A percentile compares a stretch with the other conserved stretches of the same genome.
phyloP scores from a whole-genome alignment of 139 green algal genomes.

The Ulvella scutata region DNA sequence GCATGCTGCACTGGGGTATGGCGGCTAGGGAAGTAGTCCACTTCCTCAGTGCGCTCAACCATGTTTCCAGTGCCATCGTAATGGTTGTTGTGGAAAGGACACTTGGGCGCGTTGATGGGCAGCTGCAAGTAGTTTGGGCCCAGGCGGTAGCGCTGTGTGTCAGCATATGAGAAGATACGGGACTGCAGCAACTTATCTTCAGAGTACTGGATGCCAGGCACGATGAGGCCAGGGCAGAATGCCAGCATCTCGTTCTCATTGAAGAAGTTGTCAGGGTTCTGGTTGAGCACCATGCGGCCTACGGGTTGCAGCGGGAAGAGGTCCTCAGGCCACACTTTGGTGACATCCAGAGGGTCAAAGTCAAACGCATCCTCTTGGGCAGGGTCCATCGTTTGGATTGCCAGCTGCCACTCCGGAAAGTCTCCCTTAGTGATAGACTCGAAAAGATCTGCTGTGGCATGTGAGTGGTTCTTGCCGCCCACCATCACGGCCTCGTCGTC shows the following conservation, averaged over 20 bases:
- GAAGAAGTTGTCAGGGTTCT: conserved; percentile 75
- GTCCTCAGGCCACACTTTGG: conserved; percentile 66
- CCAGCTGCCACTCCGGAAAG: conserved; percentile 88
- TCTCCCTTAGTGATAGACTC: conserved; percentile 76
- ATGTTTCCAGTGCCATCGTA: conserved; percentile 97
- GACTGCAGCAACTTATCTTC: conserved; percentile 96
- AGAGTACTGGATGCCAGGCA: conserved; percentile 73
- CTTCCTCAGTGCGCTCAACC: conserved; percentile 78
- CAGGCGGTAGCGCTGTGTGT: conserved; percentile 83
- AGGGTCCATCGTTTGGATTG: conserved; percentile 84
- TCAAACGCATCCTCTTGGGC: conserved; percentile 53
- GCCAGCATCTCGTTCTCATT: conserved; percentile 67
- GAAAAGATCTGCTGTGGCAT: conserved; percentile 91
- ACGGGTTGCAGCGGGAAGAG: conserved; percentile 65
- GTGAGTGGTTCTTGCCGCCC: conserved; percentile 83
- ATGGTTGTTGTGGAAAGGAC: conserved; percentile 86
- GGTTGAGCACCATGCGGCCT: conserved; percentile 64
- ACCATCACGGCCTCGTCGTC: conserved; percentile 80
- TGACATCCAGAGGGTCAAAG: conserved; percentile 68
- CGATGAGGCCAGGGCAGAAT: conserved; percentile 64
- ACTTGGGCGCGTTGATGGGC: conserved; percentile 71
- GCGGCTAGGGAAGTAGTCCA: conserved; percentile 88
- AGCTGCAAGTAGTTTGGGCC: conserved; percentile 90
- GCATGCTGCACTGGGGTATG: conserved; percentile 75
- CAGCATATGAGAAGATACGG: conserved; percentile 66